These are phyloP conservation scores for Ogataea neopini DNA, from an alignment of 805 yeast species.

Conservation along the genomic window DNA sequence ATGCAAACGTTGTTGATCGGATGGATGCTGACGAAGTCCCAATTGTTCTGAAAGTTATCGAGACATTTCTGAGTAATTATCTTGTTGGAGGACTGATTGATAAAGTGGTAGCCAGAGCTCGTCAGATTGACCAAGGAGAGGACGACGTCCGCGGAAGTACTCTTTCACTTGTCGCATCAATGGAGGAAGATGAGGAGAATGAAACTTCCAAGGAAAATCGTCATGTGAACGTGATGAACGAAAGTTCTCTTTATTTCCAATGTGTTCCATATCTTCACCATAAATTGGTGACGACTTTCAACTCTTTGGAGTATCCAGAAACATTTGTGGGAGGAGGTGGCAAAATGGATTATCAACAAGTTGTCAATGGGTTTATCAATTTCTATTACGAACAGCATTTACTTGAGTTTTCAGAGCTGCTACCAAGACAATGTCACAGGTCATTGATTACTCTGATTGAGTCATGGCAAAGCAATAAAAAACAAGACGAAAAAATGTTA, in stretches of 20 bases:
- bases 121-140: slow-evolving; percentile 37
- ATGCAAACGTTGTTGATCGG: neutral
- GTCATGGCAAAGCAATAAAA: slow-evolving; percentile 41
- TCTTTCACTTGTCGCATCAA: neutral
- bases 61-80: slow-evolving; percentile 37
- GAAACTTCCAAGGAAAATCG: slow-evolving; percentile 2
- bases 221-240: slow-evolving; percentile 35
- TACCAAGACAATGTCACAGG: slow-evolving; percentile 36
- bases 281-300: slow-evolving; percentile 26
- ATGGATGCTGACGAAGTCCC: slow-evolving; percentile 35
- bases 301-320: slow-evolving; percentile 30
- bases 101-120: slow-evolving; percentile 32
- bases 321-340: slow-evolving; percentile 13
- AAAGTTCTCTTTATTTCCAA: slow-evolving; percentile 37
- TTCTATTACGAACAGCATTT: slow-evolving; percentile 38
- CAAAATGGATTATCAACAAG: slow-evolving; percentile 32
- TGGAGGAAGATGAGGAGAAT: neutral
- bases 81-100: slow-evolving; percentile 38
- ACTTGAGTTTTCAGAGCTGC: slow-evolving; percentile 34
- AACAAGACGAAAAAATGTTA: slow-evolving; percentile 39
- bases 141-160: slow-evolving; percentile 4
- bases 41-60: slow-evolving; percentile 35
- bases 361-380: slow-evolving; percentile 35
- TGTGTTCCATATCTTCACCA: slow-evolving; percentile 37
- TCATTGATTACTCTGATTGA: slow-evolving; percentile 34